A percentile compares a stretch with the other conserved stretches of the same genome.
Evolutionary conservation across 768 basidiomycete species (phyloP).

Genomic region (Mycena alexandri): DNA sequence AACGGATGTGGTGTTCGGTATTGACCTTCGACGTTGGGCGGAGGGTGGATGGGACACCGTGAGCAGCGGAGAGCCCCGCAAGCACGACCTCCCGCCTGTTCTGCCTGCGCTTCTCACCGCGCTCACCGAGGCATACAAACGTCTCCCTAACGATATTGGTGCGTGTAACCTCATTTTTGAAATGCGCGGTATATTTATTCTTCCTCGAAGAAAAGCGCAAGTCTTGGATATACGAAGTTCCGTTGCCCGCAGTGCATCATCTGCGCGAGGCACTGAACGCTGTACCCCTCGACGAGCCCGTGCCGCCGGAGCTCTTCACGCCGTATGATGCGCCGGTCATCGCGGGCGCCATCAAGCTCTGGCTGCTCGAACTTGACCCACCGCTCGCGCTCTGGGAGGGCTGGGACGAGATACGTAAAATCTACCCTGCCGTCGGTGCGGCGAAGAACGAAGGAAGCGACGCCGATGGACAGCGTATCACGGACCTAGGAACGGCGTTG

Average conservation of each 20-base stretch:
- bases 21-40: conserved; percentile 92
- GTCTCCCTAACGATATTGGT: conserved; percentile 75
- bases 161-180: conserved; percentile 40
- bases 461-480: conserved; percentile 70
- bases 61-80: conserved; percentile 64
- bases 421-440: conserved; percentile 74
- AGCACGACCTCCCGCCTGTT: conserved; percentile 82
- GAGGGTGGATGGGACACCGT: conserved; percentile 81
- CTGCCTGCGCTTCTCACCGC: conserved; percentile 74
- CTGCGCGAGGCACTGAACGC: conserved; percentile 88
- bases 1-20: conserved; percentile 90
- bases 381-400: conserved; percentile 88
- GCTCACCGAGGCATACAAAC: conserved; percentile 72
- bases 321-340: conserved; percentile 90
- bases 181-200: not conserved
- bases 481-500: conserved; percentile 72
- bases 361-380: conserved; percentile 92
- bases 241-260: conserved; percentile 84
- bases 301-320: conserved; percentile 63
- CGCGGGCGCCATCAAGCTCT: conserved; percentile 88
- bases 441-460: conserved; percentile 64
- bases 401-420: conserved; percentile 90
- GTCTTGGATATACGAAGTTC: conserved; percentile 96
- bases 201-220: conserved; percentile 78
- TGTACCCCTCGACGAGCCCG: conserved; percentile 68